Conservation (phyloP, 202 grass and related monocot genomes). For the Bolboschoenoplectus hybrid region DNA sequence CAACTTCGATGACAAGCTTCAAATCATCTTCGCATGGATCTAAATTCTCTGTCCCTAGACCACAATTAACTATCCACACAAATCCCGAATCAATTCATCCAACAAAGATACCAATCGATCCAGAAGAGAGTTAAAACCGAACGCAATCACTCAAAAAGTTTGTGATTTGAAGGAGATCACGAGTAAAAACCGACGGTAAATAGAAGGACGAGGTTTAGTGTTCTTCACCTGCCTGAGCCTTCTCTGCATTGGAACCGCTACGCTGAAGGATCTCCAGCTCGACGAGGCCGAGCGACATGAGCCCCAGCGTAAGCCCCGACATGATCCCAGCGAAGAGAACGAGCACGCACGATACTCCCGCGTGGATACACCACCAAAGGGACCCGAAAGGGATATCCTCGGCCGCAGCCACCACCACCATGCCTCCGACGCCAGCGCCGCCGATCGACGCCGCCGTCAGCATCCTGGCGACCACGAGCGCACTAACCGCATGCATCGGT, state of each 20-base stretch:
- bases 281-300: constrained; percentile 98
- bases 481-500: constrained; percentile 52
- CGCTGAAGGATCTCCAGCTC: constrained; percentile 99
- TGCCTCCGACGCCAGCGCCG: constrained; percentile 44
- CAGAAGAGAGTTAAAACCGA: neutral
- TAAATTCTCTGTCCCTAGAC: neutral
- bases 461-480: constrained; percentile 49
- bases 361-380: constrained; percentile 68
- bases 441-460: constrained; percentile 46
- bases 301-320: constrained; percentile 94
- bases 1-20: neutral
- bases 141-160: neutral
- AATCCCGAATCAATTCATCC: neutral
- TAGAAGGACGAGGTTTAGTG: neutral
- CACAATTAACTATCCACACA: neutral
- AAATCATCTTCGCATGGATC: constrained; percentile 26
- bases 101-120: neutral
- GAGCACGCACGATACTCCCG: constrained; percentile 78
- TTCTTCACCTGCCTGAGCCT: constrained; percentile 84
- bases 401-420: constrained; percentile 47
- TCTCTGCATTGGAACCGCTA: constrained; percentile 83
- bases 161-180: neutral
- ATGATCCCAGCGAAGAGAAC: constrained; percentile 99
- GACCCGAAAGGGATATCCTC: constrained; percentile 87
- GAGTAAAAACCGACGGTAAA: constrained; percentile 6